Evolutionary conservation across 2,329 filamentous ascomycete genomes (phyloP), one percentile per base, ranked within the genome.

Genomic region (Zopfia rhizophila): DNA sequence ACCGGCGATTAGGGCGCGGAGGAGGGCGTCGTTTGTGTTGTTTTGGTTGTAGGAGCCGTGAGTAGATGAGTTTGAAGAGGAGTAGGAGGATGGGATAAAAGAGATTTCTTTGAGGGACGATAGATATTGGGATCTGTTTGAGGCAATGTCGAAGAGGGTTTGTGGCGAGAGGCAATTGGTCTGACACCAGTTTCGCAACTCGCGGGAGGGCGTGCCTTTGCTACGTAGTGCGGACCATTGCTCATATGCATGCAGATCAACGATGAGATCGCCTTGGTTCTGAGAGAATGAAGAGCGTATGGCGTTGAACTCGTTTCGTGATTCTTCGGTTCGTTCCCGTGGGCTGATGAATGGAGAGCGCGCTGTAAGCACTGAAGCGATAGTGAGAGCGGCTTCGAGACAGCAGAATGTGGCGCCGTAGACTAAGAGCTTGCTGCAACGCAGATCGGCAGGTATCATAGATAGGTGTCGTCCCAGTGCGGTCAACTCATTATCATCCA

Each of bases 361-460:
- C 19, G 90, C 88, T 43, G 91, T 97, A n/a, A 99, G 80, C 28
- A 97, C 94, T 7, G 92, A 88, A 2, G 94, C 90, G 52, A 97
- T 92, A 3, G 89, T 91, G 43, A 97, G 81, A 56, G 88, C 91
- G 39, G 93, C 86, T 61, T 96, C 91, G 5, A 97, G 81, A 64
- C 93, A 97, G 23, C 90, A 90, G 64, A 99, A 97, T 46, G 95
- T 91, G 12, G 91, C 88, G 5, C 94, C 94, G 65, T 95, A 96
- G 3, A 99, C 90, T 81, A 99, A 91, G 23, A 99, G 81, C 72
- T 99, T 99, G 32, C 90, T 91, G 68, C 91, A 95, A 19, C 93
- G 86, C 35, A 99, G 80, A 65, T 99, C 94, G 0, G 93, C 90
- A 2, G 94, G 94, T 38, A 99, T 91, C 84, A 95, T 90, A 13